Conservation (phyloP, 2,329 filamentous ascomycete species). For the Xylaria sp. region DNA sequence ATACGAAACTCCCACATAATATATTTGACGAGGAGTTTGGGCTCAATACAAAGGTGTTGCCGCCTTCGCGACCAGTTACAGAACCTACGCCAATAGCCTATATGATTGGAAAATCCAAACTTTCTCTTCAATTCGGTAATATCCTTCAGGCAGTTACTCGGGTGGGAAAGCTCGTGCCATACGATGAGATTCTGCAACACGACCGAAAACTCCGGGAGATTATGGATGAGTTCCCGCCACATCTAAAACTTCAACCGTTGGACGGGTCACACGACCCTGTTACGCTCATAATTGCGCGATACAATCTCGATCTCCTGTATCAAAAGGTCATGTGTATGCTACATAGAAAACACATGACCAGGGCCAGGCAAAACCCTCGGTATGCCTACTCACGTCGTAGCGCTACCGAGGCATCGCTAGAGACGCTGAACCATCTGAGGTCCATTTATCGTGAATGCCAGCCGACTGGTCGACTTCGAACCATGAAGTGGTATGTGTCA, state of each 20-base stretch:
- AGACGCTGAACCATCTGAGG: conserved; percentile 79
- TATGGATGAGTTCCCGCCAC: conserved; percentile 77
- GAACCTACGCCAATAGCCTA: conserved; percentile 82
- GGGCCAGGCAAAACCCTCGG: conserved; percentile 79
- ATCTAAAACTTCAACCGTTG: conserved; percentile 79
- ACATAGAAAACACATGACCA: conserved; percentile 86
- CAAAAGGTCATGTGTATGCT: conserved; percentile 90
- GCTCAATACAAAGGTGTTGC: conserved; percentile 73
- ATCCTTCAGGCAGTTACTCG: conserved; percentile 74
- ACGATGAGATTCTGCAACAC: conserved; percentile 72
- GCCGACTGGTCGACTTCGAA: conserved; percentile 74
- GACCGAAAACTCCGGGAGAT: conserved; percentile 70
- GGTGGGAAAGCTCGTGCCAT: conserved; percentile 65
- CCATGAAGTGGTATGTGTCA: conserved; percentile 81
- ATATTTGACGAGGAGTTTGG: conserved; percentile 84
- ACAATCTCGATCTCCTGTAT: conserved; percentile 84
- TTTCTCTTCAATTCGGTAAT: conserved; percentile 75
- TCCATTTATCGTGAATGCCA: conserved; percentile 80
- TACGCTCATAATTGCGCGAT: conserved; percentile 85
- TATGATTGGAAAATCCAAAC: conserved; percentile 77
- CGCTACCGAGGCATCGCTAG: conserved; percentile 87
- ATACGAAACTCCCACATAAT: conserved; percentile 79
- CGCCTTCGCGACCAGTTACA: conserved; percentile 71
- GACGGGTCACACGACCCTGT: conserved; percentile 83
- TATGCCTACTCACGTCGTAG: conserved; percentile 86